Evolutionary conservation across 2,329 filamentous ascomycete species (phyloP), one percentile per base, ranked within the genome.

Genomic region (Clonostachys solani): DNA sequence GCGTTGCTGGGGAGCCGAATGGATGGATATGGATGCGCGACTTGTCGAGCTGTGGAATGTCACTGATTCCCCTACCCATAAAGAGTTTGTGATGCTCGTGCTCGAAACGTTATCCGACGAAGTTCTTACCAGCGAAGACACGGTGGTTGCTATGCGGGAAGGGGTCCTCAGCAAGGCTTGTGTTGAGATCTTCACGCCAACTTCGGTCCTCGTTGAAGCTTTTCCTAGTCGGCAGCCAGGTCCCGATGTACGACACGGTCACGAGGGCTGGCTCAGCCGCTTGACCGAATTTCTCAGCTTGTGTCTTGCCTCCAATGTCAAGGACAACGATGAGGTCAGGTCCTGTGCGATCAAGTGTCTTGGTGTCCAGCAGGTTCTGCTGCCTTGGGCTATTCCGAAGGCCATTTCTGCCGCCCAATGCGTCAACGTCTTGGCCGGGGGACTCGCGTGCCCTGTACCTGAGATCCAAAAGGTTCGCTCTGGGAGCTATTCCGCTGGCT

Each of bases 41-140:
- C 77, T 99, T 47, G 81, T 92, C 41, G 80, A 83, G 58, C 75
- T 97, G 17, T 99, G 94, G 94, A 85, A 91, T 63, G 65, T 77
- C 15, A 75, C 75, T 16, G 78, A 81, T 53, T 79, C 79, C 23
- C 68, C 77, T 33, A 78, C 79, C 8, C 80, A 85, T 63, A 94
- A 95, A 66, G 87, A 94, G 62, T 80, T 97, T 47, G 92, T 96
- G 33, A 77, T 99, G 34, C 87, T 86, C 50, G 81, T 97, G 41
- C 77, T 99, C 44, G 94, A 97, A 70, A 92, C 87, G 16, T 76
- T 99, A 34, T 95, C 92, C 4, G 94, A 97, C 56, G 94, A 97
- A 64, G 83, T 96, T 45, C 96, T 97, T 69, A 89, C 87, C 55
- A 84, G 89, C 35, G 94, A 97, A 60, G 94, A 97, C 66, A 80